Evolutionary conservation across 164 flowering plant genomes (phyloP), one percentile per base, ranked within the genome.

Genomic region (Paratinospora sagittata): DNA sequence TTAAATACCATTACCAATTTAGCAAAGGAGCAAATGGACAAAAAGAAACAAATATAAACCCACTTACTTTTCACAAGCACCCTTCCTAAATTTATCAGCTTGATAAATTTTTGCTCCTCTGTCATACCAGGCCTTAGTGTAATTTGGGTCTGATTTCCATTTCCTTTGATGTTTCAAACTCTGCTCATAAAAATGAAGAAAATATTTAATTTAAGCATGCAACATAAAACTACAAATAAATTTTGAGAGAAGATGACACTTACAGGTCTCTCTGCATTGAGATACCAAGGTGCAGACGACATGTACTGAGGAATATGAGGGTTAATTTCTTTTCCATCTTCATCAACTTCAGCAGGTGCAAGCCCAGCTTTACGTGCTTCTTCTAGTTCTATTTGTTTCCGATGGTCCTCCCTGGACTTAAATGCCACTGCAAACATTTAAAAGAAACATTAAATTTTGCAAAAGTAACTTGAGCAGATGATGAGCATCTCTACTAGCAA

Each of bases 271-370:
- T 91, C 96, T 16, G 97, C 87, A 80, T 91, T 91, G 13, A 91
- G 90, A 83, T 93, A 93, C 98, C 98, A 93, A 65, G 97, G 98
- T 11, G 98, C 96, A 69, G 91, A 89, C 8, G 97, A 90, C 98
- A 93, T 90, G 74, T 89, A 93, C 86, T 90, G 96, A 30, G 98
- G 98, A 77, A 93, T 93, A 71, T 93, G 98, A 71, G 97, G 98
- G 41, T 93, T 93, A 33, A 93, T 93, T 76, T 93, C 97, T 69
- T 88, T 91, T 72, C 98, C 98, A 90, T 93, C 97, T 76, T 95
- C 97, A 77, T 94, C 98, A 64, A 92, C 82, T 78, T 92, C 98
- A 11, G 98, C 97, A 6, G 98, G 98, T 8, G 97, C 97, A 79
- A 94, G 89, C 74, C 98, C 98, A 52, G 97, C 97, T 79, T 94